Evolutionary conservation across 2,329 filamentous ascomycete genomes (phyloP), one percentile per base, ranked within the genome.

Genomic region (Fusarium cyanostomum): DNA sequence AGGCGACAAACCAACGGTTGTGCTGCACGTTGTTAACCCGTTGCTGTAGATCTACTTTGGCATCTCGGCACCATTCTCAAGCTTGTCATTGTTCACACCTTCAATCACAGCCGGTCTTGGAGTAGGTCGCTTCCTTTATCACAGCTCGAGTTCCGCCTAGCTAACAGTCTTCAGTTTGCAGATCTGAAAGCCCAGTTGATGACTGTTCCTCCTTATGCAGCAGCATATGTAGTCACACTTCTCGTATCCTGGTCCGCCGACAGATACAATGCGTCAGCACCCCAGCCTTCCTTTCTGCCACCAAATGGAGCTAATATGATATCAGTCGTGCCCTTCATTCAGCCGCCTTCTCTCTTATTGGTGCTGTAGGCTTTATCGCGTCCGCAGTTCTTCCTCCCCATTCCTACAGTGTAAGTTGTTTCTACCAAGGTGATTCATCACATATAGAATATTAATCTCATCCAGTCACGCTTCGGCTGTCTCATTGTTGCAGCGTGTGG

Each of bases 401-500:
- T 39, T 80, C 84, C 3, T 90, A 88, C 8, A 44, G 39, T 16
- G 68, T 60, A 39, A 31, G 67, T 62, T 21, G 21, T 21, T 21
- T 21, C 8, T 8, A 5, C 0, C 3, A 9, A 5, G 1, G 3
- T 10, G 1, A 1, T 12, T 9, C 8, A 8, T 13, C 3, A 4
- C 1, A n/a, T n/a, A 1, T 37, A 4, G 2, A 13, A 13, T 31
- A 12, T 50, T 52, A 2, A 59, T 8, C 1, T 7, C 1, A 0
- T 11, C 5, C 1, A 79, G 33, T 68, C 73, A 10, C 85, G 89
- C 8, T 91, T 91, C 69, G 88, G 85, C 6, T 89, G 86, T 62
- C 80, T 91, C 6, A 89, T 90, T 16, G 79, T 91, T 12, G 87
- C 86, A 1, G 79, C 85, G 0, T 83, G 82, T 5, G 88, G 89